Evolutionary conservation across 176 grass and related monocot species (phyloP).

Genomic region (Oryza coarctata): DNA sequence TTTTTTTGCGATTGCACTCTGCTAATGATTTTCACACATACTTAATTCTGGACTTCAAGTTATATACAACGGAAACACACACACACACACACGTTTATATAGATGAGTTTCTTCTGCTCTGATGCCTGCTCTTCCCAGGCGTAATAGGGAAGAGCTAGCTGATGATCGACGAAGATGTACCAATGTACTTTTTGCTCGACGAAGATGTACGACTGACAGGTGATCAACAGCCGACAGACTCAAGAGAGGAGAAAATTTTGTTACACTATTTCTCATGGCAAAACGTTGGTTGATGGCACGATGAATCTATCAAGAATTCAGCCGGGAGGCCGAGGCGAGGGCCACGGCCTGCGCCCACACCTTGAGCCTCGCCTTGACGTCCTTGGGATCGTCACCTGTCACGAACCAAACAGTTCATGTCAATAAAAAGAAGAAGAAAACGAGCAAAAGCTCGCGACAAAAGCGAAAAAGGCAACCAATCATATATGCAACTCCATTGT

Average conservation of each 20-base stretch:
- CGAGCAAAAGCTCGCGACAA: background rate
- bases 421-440: background rate
- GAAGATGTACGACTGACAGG: background rate
- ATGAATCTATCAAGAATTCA: constrained; percentile 5
- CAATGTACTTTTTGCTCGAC: too few relatives aligned
- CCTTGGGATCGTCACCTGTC: constrained; percentile 52
- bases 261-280: background rate
- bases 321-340: constrained; percentile 31
- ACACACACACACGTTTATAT: background rate
- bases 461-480: background rate
- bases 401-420: background rate
- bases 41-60: background rate
- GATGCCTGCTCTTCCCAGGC: too few relatives aligned
- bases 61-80: background rate
- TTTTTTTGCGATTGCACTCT: background rate
- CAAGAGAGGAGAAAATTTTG: background rate
- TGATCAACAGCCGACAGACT: background rate
- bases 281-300: background rate
- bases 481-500: background rate
- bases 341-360: constrained; percentile 62
- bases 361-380: constrained; percentile 66
- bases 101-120: too few relatives aligned
- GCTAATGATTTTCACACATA: background rate
- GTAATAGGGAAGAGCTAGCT: background rate
- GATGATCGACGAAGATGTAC: background rate